phyloP scores from a whole-genome alignment of 164 flowering plant species.

The Liquidambar formosana region DNA sequence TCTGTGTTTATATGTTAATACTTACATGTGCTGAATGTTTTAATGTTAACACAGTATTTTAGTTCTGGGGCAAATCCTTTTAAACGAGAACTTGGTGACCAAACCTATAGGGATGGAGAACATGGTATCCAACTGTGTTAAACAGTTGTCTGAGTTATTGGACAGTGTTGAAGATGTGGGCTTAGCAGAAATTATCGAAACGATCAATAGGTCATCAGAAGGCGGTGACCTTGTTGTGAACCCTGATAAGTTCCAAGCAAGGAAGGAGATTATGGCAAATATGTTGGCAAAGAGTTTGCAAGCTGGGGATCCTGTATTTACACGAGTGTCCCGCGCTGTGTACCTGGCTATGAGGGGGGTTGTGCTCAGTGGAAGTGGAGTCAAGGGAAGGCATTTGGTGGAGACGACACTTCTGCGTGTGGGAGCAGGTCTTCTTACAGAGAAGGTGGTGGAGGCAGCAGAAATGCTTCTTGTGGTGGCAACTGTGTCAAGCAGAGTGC shows the following conservation, averaged over 20 bases:
- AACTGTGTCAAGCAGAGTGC: conserved; percentile 55
- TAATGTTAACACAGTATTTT: conserved; percentile 76
- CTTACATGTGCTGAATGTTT: no score
- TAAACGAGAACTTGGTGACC: conserved; percentile 43
- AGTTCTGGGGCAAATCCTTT: conserved; percentile 66
- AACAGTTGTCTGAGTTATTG: conserved; percentile 45
- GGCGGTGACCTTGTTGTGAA: conserved; percentile 20
- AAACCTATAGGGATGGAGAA: conserved; percentile 51
- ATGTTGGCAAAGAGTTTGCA: conserved; percentile 74
- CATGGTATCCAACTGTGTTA: conserved; percentile 31
- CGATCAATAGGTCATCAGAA: conserved; percentile 26
- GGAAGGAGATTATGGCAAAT: conserved; percentile 56
- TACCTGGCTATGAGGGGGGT: conserved; percentile 69
- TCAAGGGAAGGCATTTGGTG: conserved; percentile 51
- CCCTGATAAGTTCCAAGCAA: conserved; percentile 33
- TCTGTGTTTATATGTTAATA: no score
- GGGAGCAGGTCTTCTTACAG: conserved; percentile 54
- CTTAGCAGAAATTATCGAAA: conserved; percentile 59
- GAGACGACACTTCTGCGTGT: conserved; percentile 63
- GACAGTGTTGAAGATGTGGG: conserved; percentile 64
- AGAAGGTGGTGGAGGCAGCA: conserved; percentile 51
- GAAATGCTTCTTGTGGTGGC: conserved; percentile 57
- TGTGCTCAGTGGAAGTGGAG: conserved; percentile 68
- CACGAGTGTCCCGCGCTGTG: conserved; percentile 58
- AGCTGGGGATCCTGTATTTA: conserved; percentile 71